These are phyloP conservation scores for Pichia sp. DNA, from an alignment of 1,139 yeast species.

Conservation along the genomic window DNA sequence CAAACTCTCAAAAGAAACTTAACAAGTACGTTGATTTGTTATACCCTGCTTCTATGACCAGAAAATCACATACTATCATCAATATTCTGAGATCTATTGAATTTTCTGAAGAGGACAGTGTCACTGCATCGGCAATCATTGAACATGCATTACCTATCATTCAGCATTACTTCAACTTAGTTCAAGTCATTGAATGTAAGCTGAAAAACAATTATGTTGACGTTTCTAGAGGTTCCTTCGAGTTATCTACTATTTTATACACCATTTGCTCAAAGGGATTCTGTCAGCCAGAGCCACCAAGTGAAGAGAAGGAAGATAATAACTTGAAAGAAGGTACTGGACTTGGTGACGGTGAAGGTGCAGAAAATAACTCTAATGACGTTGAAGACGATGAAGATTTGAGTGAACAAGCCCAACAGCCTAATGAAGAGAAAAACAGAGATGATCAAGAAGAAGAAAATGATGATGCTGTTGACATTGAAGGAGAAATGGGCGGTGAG, in stretches of 20 bases:
- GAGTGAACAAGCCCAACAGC: constrained; percentile 80
- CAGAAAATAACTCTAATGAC: constrained; percentile 70
- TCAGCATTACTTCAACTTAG: constrained; percentile 44
- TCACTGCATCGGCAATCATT: constrained; percentile 28
- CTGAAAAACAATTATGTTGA: constrained; percentile 41
- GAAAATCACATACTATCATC: constrained; percentile 31
- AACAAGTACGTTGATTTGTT: constrained; percentile 33
- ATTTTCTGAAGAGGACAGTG: constrained; percentile 32
- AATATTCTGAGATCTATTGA: constrained; percentile 27
- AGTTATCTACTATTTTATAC: constrained; percentile 49
- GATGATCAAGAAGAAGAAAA: constrained; percentile 56
- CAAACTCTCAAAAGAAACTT: constrained; percentile 40
- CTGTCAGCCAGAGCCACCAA: constrained; percentile 84
- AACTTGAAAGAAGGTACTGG: constrained; percentile 87
- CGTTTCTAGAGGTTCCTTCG: constrained; percentile 54
- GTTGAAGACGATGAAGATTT: constrained; percentile 91
- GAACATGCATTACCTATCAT: constrained; percentile 52
- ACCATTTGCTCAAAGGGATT: constrained; percentile 78
- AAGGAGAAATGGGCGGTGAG: constrained; percentile 96
- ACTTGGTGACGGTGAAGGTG: constrained; percentile 94
- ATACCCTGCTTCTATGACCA: constrained; percentile 25
- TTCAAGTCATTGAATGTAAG: constrained; percentile 35
- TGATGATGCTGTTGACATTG: constrained; percentile 85
- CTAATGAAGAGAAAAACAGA: constrained; percentile 67
- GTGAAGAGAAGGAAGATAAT: constrained; percentile 56